Percentiles rank a stretch among this genome's conserved stretches.
These are phyloP conservation scores for Plasmodium cynomolgi DNA, from an alignment of 169 alveolate genomes.

Conservation along the genomic window DNA sequence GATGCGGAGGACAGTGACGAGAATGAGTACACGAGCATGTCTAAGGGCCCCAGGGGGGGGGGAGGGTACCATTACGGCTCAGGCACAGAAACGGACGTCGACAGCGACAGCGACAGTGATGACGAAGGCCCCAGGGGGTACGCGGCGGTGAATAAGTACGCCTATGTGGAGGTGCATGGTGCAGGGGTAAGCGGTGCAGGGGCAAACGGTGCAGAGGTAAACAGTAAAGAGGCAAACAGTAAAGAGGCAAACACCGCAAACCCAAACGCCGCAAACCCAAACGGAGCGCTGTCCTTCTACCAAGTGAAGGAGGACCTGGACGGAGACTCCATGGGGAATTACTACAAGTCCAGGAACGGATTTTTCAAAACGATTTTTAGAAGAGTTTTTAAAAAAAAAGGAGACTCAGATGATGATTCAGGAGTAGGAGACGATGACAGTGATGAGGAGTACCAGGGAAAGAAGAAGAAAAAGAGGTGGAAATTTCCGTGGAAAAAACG, in stretches of 20 bases:
- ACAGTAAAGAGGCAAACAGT: background rate
- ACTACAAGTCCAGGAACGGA: slow-evolving; percentile 47
- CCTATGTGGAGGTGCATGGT: slow-evolving; percentile 15
- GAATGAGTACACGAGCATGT: background rate
- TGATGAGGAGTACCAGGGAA: background rate
- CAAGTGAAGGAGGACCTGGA: slow-evolving; percentile 17
- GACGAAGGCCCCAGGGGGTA: background rate
- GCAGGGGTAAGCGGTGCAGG: background rate
- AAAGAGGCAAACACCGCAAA: background rate
- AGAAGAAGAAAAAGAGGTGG: slow-evolving; percentile 8
- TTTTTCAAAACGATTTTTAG: slow-evolving; percentile 47
- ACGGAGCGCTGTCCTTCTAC: background rate
- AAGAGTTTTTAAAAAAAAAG: slow-evolving; percentile 18
- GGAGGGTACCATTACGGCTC: background rate
- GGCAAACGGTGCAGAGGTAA: background rate
- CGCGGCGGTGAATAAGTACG: background rate
- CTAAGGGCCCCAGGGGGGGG: background rate
- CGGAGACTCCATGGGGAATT: slow-evolving; percentile 63
- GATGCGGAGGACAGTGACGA: background rate
- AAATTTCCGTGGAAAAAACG: slow-evolving; percentile 8
- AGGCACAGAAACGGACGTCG: background rate
- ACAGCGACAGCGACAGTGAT: background rate
- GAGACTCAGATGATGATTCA: background rate
- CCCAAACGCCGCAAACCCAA: no score
- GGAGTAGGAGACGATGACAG: background rate